Conservation (phyloP, 495 filamentous ascomycete genomes). For the Talaromyces borbonicus region DNA sequence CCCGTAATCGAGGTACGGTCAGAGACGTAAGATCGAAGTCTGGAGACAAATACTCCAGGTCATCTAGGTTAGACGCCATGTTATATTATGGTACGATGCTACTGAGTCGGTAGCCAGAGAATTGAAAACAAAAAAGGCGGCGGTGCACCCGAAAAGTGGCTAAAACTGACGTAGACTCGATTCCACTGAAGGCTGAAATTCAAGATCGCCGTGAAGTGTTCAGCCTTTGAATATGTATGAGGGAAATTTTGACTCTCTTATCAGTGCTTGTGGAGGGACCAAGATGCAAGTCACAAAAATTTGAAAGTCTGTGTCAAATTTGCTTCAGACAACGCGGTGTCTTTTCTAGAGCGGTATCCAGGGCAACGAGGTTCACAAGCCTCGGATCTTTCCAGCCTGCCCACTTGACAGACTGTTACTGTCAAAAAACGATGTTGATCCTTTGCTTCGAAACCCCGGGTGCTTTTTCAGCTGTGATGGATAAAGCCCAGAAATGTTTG, state of each 20-base stretch:
- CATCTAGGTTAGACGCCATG: constrained; percentile 55
- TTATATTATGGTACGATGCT: constrained; percentile 15
- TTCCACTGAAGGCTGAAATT: background rate
- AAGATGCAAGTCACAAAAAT: background rate
- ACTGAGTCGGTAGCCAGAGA: too few species aligned
- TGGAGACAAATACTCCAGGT: constrained; percentile 68
- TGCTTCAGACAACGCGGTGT: background rate
- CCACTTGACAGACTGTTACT: too few species aligned
- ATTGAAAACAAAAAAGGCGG: too few species aligned
- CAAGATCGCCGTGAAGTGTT: too few species aligned
- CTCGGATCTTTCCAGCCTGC: too few species aligned
- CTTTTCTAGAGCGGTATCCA: constrained; percentile 6
- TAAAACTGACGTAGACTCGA: background rate
- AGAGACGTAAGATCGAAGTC: constrained; percentile 76
- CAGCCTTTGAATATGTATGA: too few species aligned
- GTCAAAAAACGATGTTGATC: too few species aligned
- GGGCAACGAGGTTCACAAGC: constrained; percentile 10
- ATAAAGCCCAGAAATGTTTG: constrained; percentile 3
- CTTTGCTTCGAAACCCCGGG: too few species aligned
- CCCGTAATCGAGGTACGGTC: constrained; percentile 77
- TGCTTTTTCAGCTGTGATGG: too few species aligned
- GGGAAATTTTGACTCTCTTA: too few species aligned
- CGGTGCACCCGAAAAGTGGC: background rate
- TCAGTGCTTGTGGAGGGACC: too few species aligned
- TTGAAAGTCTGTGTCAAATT: background rate